Evolutionary conservation across 2,329 filamentous ascomycete species (phyloP).

Genomic region (Tolypocladium pustulatum): DNA sequence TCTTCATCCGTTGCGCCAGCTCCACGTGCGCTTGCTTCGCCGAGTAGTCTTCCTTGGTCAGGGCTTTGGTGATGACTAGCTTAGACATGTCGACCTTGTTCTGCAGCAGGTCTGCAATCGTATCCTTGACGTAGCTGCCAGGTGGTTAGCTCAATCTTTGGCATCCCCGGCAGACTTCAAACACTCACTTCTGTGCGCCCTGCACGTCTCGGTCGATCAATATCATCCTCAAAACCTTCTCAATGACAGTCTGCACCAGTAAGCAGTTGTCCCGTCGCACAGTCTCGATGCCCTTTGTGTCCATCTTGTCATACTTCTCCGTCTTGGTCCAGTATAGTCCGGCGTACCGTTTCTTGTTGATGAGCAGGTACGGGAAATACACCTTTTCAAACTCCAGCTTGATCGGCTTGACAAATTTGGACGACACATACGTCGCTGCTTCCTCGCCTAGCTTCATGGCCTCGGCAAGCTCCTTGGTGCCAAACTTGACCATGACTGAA

Average conservation of each 20-base stretch:
- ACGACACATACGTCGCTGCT: conserved; percentile 77
- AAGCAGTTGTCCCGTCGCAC: conserved; percentile 94
- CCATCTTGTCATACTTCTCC: conserved; percentile 98
- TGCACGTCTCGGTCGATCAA: conserved; percentile 85
- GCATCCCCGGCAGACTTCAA: neutral
- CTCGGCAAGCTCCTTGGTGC: conserved; percentile 73
- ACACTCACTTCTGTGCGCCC: conserved; percentile 46
- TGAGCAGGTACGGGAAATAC: conserved; percentile 93
- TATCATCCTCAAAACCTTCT: conserved; percentile 91
- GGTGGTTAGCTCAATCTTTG: neutral
- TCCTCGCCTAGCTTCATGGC: conserved; percentile 95
- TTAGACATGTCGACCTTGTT: conserved; percentile 99
- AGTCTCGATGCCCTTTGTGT: conserved; percentile 98
- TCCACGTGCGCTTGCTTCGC: conserved; percentile 95
- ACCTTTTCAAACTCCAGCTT: conserved; percentile 99
- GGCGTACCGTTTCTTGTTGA: conserved; percentile 99
- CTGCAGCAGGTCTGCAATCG: conserved; percentile 86
- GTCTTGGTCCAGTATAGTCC: conserved; percentile 96
- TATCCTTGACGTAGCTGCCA: conserved; percentile 83
- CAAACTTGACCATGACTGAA: conserved; percentile 99
- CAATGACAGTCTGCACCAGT: conserved; percentile 92
- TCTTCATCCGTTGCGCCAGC: conserved; percentile 91
- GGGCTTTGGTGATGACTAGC: conserved; percentile 94
- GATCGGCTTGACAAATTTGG: conserved; percentile 92
- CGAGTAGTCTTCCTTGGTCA: conserved; percentile 82